phyloP scores from a whole-genome alignment of 805 yeast species.

The Komagataella populi region DNA sequence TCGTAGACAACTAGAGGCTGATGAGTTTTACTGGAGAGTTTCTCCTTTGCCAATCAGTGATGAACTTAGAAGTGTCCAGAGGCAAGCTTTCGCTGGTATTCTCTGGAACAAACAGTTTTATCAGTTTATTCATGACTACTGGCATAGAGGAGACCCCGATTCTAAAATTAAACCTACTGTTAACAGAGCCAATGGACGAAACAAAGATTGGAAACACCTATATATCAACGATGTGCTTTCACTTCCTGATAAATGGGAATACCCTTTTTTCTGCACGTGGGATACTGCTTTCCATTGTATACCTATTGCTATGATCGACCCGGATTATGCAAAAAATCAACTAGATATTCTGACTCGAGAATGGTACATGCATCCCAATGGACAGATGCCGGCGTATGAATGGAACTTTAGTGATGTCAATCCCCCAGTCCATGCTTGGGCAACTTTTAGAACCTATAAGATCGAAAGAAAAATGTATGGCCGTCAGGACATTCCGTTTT shows the following conservation, averaged over 20 bases:
- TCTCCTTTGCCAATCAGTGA: constrained; percentile 77
- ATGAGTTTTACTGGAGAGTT: constrained; percentile 81
- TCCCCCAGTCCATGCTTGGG: constrained; percentile 97
- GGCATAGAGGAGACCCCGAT: constrained; percentile 79
- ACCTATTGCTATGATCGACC: constrained; percentile 88
- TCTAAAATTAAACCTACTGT: constrained; percentile 66
- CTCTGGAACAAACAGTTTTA: constrained; percentile 91
- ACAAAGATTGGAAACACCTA: constrained; percentile 79
- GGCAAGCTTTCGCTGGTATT: constrained; percentile 91
- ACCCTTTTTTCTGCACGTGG: constrained; percentile 95
- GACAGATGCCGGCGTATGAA: constrained; percentile 94
- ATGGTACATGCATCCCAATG: constrained; percentile 97
- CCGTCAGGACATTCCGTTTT: constrained; percentile 64
- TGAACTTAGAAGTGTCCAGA: constrained; percentile 67
- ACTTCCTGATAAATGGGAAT: constrained; percentile 92
- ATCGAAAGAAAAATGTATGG: constrained; percentile 79
- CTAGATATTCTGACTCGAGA: constrained; percentile 77
- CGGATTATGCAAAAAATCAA: constrained; percentile 82
- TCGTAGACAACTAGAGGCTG: constrained; percentile 75
- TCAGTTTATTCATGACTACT: constrained; percentile 70
- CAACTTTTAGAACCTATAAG: constrained; percentile 77
- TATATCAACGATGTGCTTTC: constrained; percentile 81
- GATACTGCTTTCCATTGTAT: constrained; percentile 92
- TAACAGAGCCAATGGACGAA: constrained; percentile 77
- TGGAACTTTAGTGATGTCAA: constrained; percentile 95